Percentiles rank a stretch among this genome's conserved stretches.
Conservation (phyloP, 2,329 filamentous ascomycete species). For the Xylariaceae sp. region DNA sequence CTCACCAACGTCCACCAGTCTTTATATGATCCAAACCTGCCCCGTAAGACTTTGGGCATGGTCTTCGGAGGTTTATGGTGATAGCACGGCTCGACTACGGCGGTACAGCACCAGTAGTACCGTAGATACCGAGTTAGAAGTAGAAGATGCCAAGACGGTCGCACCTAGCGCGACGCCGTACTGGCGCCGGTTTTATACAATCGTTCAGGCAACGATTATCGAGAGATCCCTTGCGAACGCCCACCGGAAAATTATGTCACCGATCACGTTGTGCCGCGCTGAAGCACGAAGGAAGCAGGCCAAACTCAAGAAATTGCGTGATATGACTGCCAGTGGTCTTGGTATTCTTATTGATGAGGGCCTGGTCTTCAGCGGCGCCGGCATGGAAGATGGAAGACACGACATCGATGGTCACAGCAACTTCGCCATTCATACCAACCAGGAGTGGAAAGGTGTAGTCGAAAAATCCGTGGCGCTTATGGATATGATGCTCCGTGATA, state of each 20-base stretch:
- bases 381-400: constrained; percentile 47
- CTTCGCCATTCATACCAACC: constrained; percentile 38
- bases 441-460: constrained; percentile 65
- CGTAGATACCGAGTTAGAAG: constrained; percentile 31
- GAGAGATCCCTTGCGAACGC: constrained; percentile 68
- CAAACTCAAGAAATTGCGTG: constrained; percentile 64
- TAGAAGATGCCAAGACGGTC: constrained; percentile 26
- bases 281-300: constrained; percentile 72
- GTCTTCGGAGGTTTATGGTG: constrained; percentile 62
- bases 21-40: constrained; percentile 84
- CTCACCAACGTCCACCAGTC: constrained; percentile 69
- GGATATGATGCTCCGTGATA: constrained; percentile 74
- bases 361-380: constrained; percentile 59
- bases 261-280: constrained; percentile 67
- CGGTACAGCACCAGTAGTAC: constrained; percentile 28
- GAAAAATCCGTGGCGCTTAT: constrained; percentile 78
- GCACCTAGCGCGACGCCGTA: constrained; percentile 42
- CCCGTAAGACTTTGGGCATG: constrained; percentile 70
- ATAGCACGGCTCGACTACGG: constrained; percentile 48
- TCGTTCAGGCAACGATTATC: constrained; percentile 69
- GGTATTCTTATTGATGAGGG: constrained; percentile 86
- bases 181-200: constrained; percentile 70
- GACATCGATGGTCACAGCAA: constrained; percentile 31
- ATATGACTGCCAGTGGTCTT: constrained; percentile 79
- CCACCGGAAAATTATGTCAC: constrained; percentile 67